Percentiles rank a stretch among this genome's conserved stretches.
Conservation (phyloP, 352 stramenopile genomes). For the Blastocystis sp. region DNA sequence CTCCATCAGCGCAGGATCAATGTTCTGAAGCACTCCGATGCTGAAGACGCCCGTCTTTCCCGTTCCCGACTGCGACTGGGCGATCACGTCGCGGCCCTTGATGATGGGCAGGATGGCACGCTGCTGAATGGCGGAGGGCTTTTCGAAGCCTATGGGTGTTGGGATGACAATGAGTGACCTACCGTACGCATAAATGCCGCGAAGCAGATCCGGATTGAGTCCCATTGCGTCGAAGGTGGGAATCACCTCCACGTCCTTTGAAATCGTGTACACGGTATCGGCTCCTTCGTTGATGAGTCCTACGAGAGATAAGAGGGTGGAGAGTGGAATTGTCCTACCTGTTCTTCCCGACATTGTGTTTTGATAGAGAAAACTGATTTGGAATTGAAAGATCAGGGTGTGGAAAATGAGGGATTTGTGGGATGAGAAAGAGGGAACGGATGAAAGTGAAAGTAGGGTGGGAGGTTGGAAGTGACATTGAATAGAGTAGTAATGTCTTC, state of each 20-base stretch:
- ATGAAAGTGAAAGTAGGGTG: too few species aligned
- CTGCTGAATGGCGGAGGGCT: slow-evolving; percentile 92
- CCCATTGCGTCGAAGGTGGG: slow-evolving; percentile 76
- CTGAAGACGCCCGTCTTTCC: slow-evolving; percentile 78
- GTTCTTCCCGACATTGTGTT: neutral
- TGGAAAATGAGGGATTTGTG: too few species aligned
- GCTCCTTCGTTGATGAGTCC: slow-evolving; percentile 1
- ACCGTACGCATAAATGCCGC: slow-evolving; percentile 75
- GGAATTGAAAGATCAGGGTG: too few species aligned
- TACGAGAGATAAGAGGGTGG: neutral
- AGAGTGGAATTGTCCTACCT: neutral
- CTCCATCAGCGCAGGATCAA: slow-evolving; percentile 79
- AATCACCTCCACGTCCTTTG: slow-evolving; percentile 58
- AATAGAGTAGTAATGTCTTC: too few species aligned
- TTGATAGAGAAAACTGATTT: too few species aligned
- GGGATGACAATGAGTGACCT: slow-evolving; percentile 39
- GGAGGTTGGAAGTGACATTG: too few species aligned
- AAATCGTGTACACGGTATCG: slow-evolving; percentile 41
- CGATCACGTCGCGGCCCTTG: slow-evolving; percentile 85
- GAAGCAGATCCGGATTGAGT: slow-evolving; percentile 78
- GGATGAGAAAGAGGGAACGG: too few species aligned
- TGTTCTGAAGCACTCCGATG: slow-evolving; percentile 72
- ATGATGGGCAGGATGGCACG: slow-evolving; percentile 88
- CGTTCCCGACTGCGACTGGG: slow-evolving; percentile 83
- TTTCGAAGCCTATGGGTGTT: slow-evolving; percentile 77